Evolutionary conservation across 2,329 filamentous ascomycete genomes (phyloP).

Genomic region (Cephalotrichum gorgonifer): DNA sequence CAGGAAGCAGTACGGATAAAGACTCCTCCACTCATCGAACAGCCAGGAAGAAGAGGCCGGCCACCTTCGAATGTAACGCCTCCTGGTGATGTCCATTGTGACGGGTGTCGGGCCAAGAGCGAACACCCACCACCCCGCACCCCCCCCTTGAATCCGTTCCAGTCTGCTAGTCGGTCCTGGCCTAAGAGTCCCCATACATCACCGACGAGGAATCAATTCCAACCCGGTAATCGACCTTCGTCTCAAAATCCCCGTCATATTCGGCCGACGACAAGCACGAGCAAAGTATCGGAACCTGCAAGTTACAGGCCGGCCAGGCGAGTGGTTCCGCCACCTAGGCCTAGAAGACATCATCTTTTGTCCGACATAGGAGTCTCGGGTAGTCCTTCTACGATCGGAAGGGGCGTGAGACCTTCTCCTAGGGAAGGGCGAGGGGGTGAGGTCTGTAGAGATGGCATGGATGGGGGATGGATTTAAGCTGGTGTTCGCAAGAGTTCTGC

Average conservation of each 20-base stretch:
- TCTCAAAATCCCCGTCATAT: no score
- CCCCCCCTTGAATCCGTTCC: constrained; percentile 34
- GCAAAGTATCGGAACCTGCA: no score
- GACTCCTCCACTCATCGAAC: constrained; percentile 1
- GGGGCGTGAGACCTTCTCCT: not conserved
- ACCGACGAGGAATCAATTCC: no score
- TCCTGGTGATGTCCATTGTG: constrained; percentile 1
- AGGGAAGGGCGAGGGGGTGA: not conserved
- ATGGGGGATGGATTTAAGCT: constrained; percentile 11
- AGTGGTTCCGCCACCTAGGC: no score
- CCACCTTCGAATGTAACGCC: not conserved
- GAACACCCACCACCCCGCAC: not conserved
- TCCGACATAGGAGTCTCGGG: no score
- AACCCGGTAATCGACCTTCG: no score
- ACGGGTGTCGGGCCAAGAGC: not conserved
- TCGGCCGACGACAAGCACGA: no score
- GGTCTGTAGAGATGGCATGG: not conserved
- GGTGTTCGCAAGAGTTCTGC: constrained; percentile 20
- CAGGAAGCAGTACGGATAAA: constrained; percentile 1
- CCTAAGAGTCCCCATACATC: not conserved
- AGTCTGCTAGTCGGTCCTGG: constrained; percentile 1
- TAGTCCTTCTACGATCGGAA: not conserved
- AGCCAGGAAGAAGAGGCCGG: not conserved
- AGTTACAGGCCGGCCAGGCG: no score
- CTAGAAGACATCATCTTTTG: no score